These are phyloP conservation scores for Capronia coronata DNA, from an alignment of 2,329 filamentous ascomycete genomes.

Conservation along the genomic window DNA sequence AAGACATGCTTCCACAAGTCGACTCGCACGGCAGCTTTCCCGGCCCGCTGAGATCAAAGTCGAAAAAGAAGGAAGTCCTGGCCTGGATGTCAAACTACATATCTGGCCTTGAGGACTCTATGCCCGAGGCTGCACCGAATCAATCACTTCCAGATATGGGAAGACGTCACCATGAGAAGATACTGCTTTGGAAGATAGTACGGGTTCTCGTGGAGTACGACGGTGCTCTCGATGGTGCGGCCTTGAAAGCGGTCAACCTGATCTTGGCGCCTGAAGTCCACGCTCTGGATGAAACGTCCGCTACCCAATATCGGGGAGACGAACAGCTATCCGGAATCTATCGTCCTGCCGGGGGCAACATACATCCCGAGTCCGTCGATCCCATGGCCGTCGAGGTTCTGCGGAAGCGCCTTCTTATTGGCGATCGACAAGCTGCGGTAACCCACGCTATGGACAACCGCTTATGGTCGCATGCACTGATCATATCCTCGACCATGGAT, in stretches of 20 bases:
- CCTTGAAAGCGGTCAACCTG: slow-evolving; percentile 68
- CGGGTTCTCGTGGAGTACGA: slow-evolving; percentile 79
- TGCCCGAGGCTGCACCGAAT: slow-evolving; percentile 31
- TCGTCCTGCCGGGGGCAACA: slow-evolving; percentile 33
- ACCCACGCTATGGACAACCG: slow-evolving; percentile 91
- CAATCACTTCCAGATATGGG: slow-evolving; percentile 46
- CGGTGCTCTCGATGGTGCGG: slow-evolving; percentile 65
- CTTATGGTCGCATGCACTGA: slow-evolving; percentile 92
- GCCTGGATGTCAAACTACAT: slow-evolving; percentile 75
- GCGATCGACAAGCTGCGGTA: slow-evolving; percentile 82
- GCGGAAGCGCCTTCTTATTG: slow-evolving; percentile 65
- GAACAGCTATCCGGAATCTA: slow-evolving; percentile 39
- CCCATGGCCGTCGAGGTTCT: slow-evolving; percentile 63
- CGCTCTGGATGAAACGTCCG: slow-evolving; percentile 23
- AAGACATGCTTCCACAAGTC: slow-evolving; percentile 63
- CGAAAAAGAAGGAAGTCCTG: slow-evolving; percentile 89
- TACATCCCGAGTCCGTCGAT: slow-evolving; percentile 62
- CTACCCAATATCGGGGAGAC: slow-evolving; percentile 34
- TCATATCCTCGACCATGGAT: slow-evolving; percentile 76
- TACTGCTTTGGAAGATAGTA: slow-evolving; percentile 82
- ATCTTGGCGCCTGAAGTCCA: slow-evolving; percentile 59
- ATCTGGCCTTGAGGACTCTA: slow-evolving; percentile 58
- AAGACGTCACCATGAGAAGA: slow-evolving; percentile 70
- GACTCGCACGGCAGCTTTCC: slow-evolving; percentile 77
- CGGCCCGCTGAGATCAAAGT: slow-evolving; percentile 79